Evolutionary conservation across 2,329 filamentous ascomycete genomes (phyloP).

Genomic region (Ophiostoma australiae): DNA sequence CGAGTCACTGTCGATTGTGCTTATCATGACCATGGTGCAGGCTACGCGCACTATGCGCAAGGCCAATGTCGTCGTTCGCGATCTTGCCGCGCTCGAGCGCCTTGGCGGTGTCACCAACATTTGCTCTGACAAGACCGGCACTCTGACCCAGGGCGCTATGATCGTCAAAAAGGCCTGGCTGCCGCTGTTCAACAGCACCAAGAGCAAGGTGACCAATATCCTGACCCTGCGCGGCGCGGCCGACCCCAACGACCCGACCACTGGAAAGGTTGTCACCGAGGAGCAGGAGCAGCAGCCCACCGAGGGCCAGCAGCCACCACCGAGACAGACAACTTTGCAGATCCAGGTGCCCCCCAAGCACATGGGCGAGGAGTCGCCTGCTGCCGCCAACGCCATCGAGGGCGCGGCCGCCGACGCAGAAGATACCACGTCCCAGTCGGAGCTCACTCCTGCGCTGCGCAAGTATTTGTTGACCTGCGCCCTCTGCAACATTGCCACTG

Average conservation of each 20-base stretch:
- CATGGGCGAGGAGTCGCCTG: not conserved
- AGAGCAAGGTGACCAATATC: constrained; percentile 36
- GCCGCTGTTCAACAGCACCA: constrained; percentile 37
- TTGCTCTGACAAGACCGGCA: constrained; percentile 70
- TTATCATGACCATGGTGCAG: constrained; percentile 67
- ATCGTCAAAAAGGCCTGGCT: constrained; percentile 64
- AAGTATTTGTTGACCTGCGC: constrained; percentile 53
- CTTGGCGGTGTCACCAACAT: constrained; percentile 68
- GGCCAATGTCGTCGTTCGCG: constrained; percentile 61
- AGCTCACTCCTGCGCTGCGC: constrained; percentile 47
- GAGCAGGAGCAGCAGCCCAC: constrained; percentile 40
- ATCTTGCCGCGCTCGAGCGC: constrained; percentile 63
- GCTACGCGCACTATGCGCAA: constrained; percentile 61
- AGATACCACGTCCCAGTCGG: constrained; percentile 27
- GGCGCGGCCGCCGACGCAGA: not conserved
- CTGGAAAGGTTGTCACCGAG: constrained; percentile 51
- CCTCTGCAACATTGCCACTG: constrained; percentile 61
- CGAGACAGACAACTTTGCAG: not conserved
- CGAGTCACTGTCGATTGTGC: constrained; percentile 62
- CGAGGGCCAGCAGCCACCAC: not conserved
- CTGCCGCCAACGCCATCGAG: not conserved
- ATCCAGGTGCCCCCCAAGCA: constrained; percentile 3
- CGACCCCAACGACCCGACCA: constrained; percentile 57
- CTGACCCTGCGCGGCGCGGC: constrained; percentile 59
- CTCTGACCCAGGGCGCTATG: constrained; percentile 64